Conservation (phyloP, 176 grass and related monocot species). For the Avena sativa region DNA sequence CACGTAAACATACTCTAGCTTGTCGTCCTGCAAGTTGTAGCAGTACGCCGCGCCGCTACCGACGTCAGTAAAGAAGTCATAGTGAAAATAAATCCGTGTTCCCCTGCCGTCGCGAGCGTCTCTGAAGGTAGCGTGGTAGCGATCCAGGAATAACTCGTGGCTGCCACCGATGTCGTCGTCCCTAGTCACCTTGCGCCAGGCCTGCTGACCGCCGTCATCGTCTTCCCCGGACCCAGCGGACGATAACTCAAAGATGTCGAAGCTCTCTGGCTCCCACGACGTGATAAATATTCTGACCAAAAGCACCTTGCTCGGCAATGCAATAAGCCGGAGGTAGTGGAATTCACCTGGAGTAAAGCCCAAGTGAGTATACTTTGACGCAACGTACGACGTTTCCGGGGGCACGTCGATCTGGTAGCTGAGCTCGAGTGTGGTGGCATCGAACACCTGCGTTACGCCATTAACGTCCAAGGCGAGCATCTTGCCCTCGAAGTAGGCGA, state of each 20-base stretch:
- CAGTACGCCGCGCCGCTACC: neutral
- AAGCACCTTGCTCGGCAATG: neutral
- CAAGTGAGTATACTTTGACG: neutral
- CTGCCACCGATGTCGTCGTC: neutral
- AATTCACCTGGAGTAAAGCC: neutral
- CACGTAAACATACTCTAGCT: neutral
- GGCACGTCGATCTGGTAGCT: neutral
- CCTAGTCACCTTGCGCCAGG: neutral
- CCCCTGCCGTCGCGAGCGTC: neutral
- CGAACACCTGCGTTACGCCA: neutral
- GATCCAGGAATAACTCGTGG: neutral
- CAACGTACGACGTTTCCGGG: too few species aligned
- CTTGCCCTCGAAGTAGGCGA: neutral
- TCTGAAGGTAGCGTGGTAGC: neutral
- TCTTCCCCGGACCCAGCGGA: neutral
- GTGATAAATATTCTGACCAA: neutral
- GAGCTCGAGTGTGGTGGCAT: neutral
- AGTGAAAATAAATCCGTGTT: neutral
- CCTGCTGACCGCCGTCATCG: neutral
- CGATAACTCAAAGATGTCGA: neutral
- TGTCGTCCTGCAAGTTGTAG: neutral
- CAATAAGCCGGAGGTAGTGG: neutral
- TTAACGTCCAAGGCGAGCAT: neutral
- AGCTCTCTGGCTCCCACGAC: neutral
- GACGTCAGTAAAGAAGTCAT: neutral